Base-by-base conservation (phyloP, 2,329 filamentous ascomycete species). In the Claviceps monticola region DNA sequence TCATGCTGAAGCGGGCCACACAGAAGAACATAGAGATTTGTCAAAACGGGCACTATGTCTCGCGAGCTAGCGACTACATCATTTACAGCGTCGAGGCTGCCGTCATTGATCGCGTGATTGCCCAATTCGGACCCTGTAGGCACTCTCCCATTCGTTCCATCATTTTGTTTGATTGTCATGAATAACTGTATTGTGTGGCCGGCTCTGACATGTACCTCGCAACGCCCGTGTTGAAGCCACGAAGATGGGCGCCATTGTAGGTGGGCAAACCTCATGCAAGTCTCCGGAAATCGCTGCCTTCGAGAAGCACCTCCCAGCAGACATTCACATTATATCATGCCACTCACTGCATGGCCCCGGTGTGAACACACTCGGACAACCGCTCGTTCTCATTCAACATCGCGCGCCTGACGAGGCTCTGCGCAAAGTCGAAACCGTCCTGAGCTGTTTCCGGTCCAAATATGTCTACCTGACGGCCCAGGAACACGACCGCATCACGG, bases 11-110 rank as follows among this genome's bases (percentile, higher is more conserved):
- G 72, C 60, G 64, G 60, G 47, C 48, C 26, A 23, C 62, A 42
- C 66, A 71, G 91, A 83, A 78, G 65, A 82, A 83, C 74, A 75
- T 98, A 74, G 83, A 86, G 69, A 93, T 98, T 62, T 82, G 91
- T 66, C 83, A 81, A 67, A 95, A 95, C 79, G 94, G 94, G 61
- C 90, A 97, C 72, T 79, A 91, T 67, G 93, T 98, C 61, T 96
- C 93, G 61, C 83, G 93, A 71, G 83, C 84, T 69, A 96, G 90
- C 83, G 91, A 97, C 76, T 97, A 90, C 69, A 95, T 96, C 71
- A 89, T 98, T 66, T 98, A 98, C 78, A 95, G 86, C 70, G 93
- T 98, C 68, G 91, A 97, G 71, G 93, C 93, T 56, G 88, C 89
- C 61, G 80, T 84, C 58, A 95, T 98, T 68, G 86, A 88, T 65